Evolutionary conservation across 2,329 filamentous ascomycete species (phyloP).

Genomic region (Penicillium sp.): DNA sequence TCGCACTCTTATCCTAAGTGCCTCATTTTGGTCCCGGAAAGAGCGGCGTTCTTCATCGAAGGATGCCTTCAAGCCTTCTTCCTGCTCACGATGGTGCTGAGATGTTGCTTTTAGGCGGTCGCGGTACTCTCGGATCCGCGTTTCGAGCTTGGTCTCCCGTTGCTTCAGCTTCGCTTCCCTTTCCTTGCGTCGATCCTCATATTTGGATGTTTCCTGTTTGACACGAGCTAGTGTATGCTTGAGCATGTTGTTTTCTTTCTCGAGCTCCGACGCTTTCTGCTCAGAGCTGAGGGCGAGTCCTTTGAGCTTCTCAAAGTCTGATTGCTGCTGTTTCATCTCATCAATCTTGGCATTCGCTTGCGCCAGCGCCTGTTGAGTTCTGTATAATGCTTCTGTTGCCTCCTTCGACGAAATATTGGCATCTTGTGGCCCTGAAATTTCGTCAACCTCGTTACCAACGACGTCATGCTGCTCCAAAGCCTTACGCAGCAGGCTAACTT

Average conservation of each 20-base stretch:
- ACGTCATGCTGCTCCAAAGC: slow-evolving; percentile 46
- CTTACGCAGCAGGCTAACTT: slow-evolving; percentile 43
- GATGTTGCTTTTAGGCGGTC: slow-evolving; percentile 41
- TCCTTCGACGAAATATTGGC: slow-evolving; percentile 24
- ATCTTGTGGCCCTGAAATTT: slow-evolving; percentile 28
- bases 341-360: slow-evolving; percentile 42
- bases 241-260: slow-evolving; percentile 47
- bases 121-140: slow-evolving; percentile 46
- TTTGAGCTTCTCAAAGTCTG: slow-evolving; percentile 42
- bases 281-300: slow-evolving; percentile 45
- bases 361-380: slow-evolving; percentile 40
- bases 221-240: slow-evolving; percentile 47
- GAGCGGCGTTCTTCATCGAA: slow-evolving; percentile 44
- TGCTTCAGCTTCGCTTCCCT: slow-evolving; percentile 49
- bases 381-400: slow-evolving; percentile 34
- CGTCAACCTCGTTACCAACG: slow-evolving; percentile 34
- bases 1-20: slow-evolving; percentile 38
- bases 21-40: slow-evolving; percentile 46
- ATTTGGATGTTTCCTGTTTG: slow-evolving; percentile 49
- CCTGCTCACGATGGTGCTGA: slow-evolving; percentile 43
- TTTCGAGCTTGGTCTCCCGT: slow-evolving; percentile 45
- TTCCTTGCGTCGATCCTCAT: slow-evolving; percentile 48
- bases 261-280: slow-evolving; percentile 45
- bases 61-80: slow-evolving; percentile 38
- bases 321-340: slow-evolving; percentile 36